These are phyloP conservation scores for Exserohilum turcica DNA, from an alignment of 2,329 filamentous ascomycete species.

Conservation along the genomic window DNA sequence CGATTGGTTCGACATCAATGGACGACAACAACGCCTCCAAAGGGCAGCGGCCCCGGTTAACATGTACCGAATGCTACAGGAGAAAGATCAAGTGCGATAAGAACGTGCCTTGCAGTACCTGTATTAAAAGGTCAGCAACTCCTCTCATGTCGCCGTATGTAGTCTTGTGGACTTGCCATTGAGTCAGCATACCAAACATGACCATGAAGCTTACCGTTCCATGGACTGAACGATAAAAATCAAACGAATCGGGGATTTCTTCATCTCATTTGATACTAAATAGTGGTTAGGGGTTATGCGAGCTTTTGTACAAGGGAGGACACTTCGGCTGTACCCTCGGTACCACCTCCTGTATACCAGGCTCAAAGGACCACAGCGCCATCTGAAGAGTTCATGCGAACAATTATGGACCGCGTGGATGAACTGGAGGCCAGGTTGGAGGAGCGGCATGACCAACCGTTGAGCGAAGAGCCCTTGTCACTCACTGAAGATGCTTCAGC, in stretches of 20 bases:
- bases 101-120: constrained; percentile 50
- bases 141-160: background rate
- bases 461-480: background rate
- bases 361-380: background rate
- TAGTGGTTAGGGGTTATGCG: constrained; percentile 13
- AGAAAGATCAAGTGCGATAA: constrained; percentile 51
- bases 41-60: constrained; percentile 25
- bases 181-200: background rate
- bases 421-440: constrained; percentile 32
- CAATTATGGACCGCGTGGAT: constrained; percentile 31
- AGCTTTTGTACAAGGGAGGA: constrained; percentile 22
- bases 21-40: constrained; percentile 10
- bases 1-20: constrained; percentile 9
- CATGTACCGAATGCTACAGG: constrained; percentile 39
- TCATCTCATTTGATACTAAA: background rate
- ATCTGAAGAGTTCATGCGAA: constrained; percentile 16
- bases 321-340: background rate
- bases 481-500: background rate
- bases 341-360: constrained; percentile 1
- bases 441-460: background rate
- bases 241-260: background rate
- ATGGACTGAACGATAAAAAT: background rate
- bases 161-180: background rate
- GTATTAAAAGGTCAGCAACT: constrained; percentile 38
- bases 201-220: background rate